Conservation (phyloP, 148 eudicot species). For the Camellia japonica region DNA sequence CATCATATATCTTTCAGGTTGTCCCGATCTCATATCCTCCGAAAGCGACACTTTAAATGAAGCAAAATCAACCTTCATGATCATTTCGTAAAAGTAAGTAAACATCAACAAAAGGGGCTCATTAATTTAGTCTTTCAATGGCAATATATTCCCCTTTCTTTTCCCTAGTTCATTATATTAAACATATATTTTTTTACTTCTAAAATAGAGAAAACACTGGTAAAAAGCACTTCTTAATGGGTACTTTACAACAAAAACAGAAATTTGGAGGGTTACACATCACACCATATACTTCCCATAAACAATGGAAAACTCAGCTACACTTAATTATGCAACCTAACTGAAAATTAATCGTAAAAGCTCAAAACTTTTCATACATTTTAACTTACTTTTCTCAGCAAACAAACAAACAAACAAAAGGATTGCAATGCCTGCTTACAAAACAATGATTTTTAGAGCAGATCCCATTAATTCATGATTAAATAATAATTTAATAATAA, state of each 20-base stretch:
- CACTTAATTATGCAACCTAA: background rate
- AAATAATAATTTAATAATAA: background rate
- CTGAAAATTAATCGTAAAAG: background rate
- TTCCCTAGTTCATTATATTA: background rate
- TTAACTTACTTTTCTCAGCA: background rate
- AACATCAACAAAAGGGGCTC: background rate
- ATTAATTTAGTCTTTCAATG: background rate
- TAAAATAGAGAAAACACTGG: background rate
- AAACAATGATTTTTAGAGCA: background rate
- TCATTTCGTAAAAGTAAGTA: background rate
- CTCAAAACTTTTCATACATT: background rate
- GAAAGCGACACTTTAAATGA: background rate
- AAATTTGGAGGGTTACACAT: background rate
- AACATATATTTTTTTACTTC: background rate
- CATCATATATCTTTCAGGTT: conserved; percentile 24
- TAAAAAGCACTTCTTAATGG: background rate
- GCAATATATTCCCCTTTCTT: background rate
- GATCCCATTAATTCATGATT: background rate
- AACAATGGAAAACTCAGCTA: background rate
- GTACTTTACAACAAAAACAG: background rate
- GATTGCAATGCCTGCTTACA: background rate
- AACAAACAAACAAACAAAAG: background rate
- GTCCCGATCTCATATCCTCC: conserved; percentile 31
- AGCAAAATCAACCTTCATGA: conserved; percentile 1
- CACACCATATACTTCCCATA: background rate